Conservation (phyloP, 1,284 basidiomycete species). For the Malassezia slooffiae region DNA sequence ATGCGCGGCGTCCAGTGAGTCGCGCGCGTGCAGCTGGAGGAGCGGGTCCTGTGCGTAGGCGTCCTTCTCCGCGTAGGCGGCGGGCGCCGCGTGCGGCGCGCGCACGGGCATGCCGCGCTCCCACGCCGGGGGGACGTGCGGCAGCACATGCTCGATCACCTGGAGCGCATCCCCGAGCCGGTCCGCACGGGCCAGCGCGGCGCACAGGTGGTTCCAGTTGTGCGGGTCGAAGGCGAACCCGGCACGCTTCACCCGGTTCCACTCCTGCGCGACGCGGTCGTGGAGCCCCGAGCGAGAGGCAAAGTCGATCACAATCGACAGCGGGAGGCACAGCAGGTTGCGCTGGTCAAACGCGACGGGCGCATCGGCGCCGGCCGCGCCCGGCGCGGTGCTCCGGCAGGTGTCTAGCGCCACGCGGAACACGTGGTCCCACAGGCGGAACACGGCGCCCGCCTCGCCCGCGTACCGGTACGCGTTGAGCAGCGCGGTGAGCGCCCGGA, state of each 20-base stretch:
- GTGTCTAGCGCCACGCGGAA: no score
- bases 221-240: conserved; percentile 76
- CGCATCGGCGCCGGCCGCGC: conserved; percentile 1
- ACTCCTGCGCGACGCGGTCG: conserved; percentile 58
- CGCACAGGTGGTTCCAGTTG: conserved; percentile 81
- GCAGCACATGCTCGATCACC: conserved; percentile 65
- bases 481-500: conserved; percentile 59
- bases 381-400: conserved; percentile 38
- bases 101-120: background rate
- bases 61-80: background rate
- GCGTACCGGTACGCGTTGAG: conserved; percentile 65
- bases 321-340: conserved; percentile 62
- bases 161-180: conserved; percentile 71
- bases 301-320: conserved; percentile 73
- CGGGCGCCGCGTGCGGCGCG: background rate
- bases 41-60: conserved; percentile 7
- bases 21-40: no score
- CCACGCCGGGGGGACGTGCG: conserved; percentile 9
- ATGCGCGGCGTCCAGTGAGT: no score
- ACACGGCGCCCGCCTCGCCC: conserved; percentile 55
- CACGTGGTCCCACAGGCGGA: conserved; percentile 62
- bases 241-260: conserved; percentile 57
- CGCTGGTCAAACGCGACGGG: conserved; percentile 26
- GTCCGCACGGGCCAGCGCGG: conserved; percentile 66
- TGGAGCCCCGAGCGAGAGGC: conserved; percentile 51